Base-by-base conservation (phyloP, 1,139 yeast genomes). In the Maudiozyma humilis region DNA sequence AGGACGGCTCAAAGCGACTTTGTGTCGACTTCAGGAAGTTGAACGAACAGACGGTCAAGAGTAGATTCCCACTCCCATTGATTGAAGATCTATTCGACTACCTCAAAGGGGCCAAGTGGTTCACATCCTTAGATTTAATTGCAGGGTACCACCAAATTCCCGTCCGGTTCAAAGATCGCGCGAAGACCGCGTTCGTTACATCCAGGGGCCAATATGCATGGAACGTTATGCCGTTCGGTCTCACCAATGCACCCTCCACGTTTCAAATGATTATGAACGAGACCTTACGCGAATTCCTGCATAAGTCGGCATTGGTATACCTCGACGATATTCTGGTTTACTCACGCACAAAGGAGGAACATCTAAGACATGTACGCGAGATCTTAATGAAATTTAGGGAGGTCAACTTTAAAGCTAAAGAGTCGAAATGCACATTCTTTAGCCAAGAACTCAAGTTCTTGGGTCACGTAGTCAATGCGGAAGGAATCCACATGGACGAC, bases 211-310 rank as follows among this genome's bases (percentile, higher is more conserved):
- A 44, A 27, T 44, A 44, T 13, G 17, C 31, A 25, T 41, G 34
- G 41, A 41, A 37, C 6, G 48, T 41, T 4, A 41, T 44, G 47
- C 45, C 48, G 5, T 37, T 45, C 20, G 44, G 48, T 15, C 16
- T 40, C 5, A 30, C 37, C 16, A 45, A 45, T 17, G 48, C 44
- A 7, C 42, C 44, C 4, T 25, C 40, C 12, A 40, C 40, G 2
- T 43, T 45, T 30, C 41, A 42, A 32, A 15, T 33, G 16, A 7
- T 42, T 7, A 37, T 42, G 38, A 37, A 36, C 14, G 36, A 42
- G 18, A 23, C 32, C 1, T 16, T 37, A 2, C 15, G 38, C 10
- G 32, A 30, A 3, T 42, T n/a, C 19, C 4, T 32, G 2, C 14
- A 32, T 18, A 2, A n/a, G 2, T 10, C 16, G 12, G 8, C 10